Evolutionary conservation across 1,284 basidiomycete species (phyloP), one percentile per base, ranked within the genome.

Genomic region (Microstroma glucosiphilum): DNA sequence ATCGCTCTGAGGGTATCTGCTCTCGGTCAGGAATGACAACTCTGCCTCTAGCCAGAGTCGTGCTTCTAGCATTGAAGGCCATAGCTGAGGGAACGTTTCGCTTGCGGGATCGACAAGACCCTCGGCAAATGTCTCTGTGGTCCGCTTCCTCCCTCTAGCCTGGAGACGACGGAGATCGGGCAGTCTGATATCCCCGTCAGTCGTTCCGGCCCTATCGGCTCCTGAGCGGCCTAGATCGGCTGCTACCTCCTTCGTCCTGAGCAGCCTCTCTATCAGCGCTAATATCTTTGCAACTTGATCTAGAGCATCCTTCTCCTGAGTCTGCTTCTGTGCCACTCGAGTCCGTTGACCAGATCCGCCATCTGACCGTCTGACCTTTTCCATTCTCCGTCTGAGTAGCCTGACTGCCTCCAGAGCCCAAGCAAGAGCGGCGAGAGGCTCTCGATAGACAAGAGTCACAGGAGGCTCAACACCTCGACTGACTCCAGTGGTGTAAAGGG

Each of bases 381-480:
- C 51, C 15, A 19, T 21, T 21, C 51, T 21, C 13, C 51, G 2
- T 13, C 25, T 17, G 21, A 61, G 37, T n/a, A 61, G 37, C 7
- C 51, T 19, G 8, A 40, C 40, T 15, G 66, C 60, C 43, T 70
- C 63, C 21, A 71, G 53, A 21, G 51, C 54, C 70, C 70, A 71
- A 3, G 70, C 60, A 11, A 71, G 25, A 49, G 63, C 63, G 7
- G 62, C 62, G 1, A 67, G 64, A 12, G 61, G 60, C 58, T 70
- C 70, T 54, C 70, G 70, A 11, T 65, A 60, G 49, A 71, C 57
- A 40, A 71, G 58, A 1, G 66, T 63, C n/a, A 71, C 64, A 41
- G 60, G 48, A 15, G 70, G 70, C 1, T 58, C 55, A 51, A 17
- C 59, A 26, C 70, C 70, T 11, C 65, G 43, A 15, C 63, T 67